phyloP scores from a whole-genome alignment of 2,329 filamentous ascomycete species.

The Alternaria brassicae region DNA sequence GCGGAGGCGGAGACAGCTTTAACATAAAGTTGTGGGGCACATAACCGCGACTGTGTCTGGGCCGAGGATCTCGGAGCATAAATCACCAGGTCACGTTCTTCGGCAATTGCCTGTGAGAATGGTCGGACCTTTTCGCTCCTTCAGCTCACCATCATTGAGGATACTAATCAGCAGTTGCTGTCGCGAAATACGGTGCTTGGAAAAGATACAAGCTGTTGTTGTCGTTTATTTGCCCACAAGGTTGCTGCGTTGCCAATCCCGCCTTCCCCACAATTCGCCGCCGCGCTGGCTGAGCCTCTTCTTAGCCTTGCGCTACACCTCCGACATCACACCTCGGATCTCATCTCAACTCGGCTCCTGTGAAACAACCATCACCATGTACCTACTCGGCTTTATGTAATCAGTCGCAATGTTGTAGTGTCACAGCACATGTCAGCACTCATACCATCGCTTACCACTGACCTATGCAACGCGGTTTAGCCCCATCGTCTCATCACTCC shows the following conservation, averaged over 20 bases:
- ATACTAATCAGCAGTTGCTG: not conserved
- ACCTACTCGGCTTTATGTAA: too few relatives aligned
- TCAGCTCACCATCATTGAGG: not conserved
- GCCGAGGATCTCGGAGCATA: constrained; percentile 21
- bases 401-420: too few relatives aligned
- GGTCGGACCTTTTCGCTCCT: not conserved
- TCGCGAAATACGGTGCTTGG: not conserved
- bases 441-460: not conserved
- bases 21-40: constrained; percentile 23
- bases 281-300: not conserved
- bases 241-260: not conserved
- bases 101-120: constrained; percentile 8
- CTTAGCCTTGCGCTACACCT: not conserved
- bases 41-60: constrained; percentile 8
- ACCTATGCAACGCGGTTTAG: not conserved
- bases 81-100: constrained; percentile 15
- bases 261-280: constrained; percentile 11
- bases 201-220: not conserved
- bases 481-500: not conserved
- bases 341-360: not conserved
- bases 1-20: constrained; percentile 26
- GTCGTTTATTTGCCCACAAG: not conserved
- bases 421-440: too few relatives aligned
- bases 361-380: not conserved
- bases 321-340: constrained; percentile 3